Base-by-base conservation (phyloP, 768 basidiomycete genomes). In the Leccinum subgranulosum region DNA sequence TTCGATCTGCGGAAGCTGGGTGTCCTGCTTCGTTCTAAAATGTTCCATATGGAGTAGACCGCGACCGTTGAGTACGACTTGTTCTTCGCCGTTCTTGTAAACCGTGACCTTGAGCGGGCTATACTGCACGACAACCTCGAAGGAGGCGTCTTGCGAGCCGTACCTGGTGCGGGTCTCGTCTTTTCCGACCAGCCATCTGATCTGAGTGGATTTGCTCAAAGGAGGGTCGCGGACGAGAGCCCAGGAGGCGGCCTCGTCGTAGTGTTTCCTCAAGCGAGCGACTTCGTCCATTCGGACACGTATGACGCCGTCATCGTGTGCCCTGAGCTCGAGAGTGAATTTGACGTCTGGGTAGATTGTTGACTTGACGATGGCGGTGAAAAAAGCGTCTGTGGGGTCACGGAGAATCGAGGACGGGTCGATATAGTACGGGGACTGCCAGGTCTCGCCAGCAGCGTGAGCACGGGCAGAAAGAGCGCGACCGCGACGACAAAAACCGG, bases 21-120 rank as follows among this genome's bases (percentile, higher is more conserved):
- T 79, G 1, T 59, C 67, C 53, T 74, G 72, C 67, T 88, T 86
- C 21, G 78, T 79, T 64, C 92, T 89, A 80, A 95, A 98, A 73
- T 98, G 97, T 69, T 99, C 97, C 96, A 99, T 95, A 64, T 98
- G 95, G 61, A 99, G 77, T 29, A 99, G 79, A 2, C 92, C 91
- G 41, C 85, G 81, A 2, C 91, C 93, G 66, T 99, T 99, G 34
- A 99, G 73, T 9, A 94, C 86, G 50, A 99, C 80, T 66, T 97
- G 90, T 57, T 89, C 87, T 68, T 84, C 86, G 3, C 91, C 92
- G 56, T 84, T 79, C 33, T 87, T 82, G 47, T 84, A 77, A 60
- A 97, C 79, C 1, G 83, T 80, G 39, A 98, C 77, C 61, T 82
- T 84, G 64, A 98, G 75, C 2, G 95, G 96, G 27, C 83, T 76